Base-by-base conservation (phyloP, 2,329 filamentous ascomycete genomes). In the Colletotrichum acutatum region DNA sequence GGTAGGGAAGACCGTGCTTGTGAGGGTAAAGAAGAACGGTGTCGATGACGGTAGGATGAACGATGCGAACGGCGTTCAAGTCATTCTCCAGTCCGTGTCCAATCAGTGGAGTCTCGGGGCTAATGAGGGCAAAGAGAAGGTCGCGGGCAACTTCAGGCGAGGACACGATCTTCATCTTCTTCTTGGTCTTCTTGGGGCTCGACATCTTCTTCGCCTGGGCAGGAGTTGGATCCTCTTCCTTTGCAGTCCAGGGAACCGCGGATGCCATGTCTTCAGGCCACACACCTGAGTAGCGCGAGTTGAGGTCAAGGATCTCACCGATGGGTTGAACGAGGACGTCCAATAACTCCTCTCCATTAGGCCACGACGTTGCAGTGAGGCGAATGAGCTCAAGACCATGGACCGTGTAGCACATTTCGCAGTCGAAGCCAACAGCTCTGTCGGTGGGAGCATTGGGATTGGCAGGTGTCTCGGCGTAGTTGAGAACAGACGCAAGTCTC, bases 1-100 rank as follows among this genome's bases (percentile, higher is more conserved):
- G 92, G 66, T 91, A 88, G 0, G 97, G 97, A 1, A 98, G 84
- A 1, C 95, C 95, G 19, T 86, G 86, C 16, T 87, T 90, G 78
- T 97, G 95, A 0, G 95, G 95, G 80, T 90, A 99, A 0, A 98
- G 87, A 0, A 98, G 83, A 0, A 95, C 91, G 0, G 95, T 98
- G 81, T 98, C 96, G 78, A 98, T 89, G 66, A 98, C 87, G 0
- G 90, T 93, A 0, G 93, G 94, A 78, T 98, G 97, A 57, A 98
- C 91, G 63, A 98, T 89, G 46, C 96, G 93, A 53, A 93, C 87
- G 2, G 92, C 90, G 80, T 98, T 98, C 68, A 99, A 89, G 78
- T 99, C 97, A 79, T 99, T 99, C 78, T 99, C 97, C 9, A 98
- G 90, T 0, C 95, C 95, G 81, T 99, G 97, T 0, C 97, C 97